Conservation (phyloP, 352 stramenopile species). For the Elongisporangium senticosum region DNA sequence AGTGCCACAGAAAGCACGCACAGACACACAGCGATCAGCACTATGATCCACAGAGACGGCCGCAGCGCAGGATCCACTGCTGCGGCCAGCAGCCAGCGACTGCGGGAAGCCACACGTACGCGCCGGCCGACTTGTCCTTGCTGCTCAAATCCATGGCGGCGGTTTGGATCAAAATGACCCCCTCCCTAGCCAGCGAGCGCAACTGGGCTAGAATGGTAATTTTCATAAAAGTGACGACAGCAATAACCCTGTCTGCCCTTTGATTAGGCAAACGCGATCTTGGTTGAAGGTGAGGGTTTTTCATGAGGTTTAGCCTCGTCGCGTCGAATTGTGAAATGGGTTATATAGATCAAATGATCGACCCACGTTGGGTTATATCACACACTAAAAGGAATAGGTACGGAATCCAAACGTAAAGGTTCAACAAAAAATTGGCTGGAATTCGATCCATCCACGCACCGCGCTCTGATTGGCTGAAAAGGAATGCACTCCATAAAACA, state of each 20-base stretch:
- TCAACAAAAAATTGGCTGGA: not conserved
- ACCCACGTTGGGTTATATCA: not conserved
- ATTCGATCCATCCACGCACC: slow-evolving; percentile 1
- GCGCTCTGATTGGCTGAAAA: slow-evolving; percentile 1
- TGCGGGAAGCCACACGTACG: slow-evolving; percentile 21
- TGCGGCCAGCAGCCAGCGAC: not conserved
- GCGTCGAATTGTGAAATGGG: not conserved
- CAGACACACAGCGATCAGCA: not conserved
- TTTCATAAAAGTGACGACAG: not conserved
- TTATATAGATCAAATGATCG: not conserved
- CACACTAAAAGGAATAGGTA: not conserved
- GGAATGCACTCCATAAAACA: not conserved
- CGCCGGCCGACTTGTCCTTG: slow-evolving; percentile 49
- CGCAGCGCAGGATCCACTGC: not conserved
- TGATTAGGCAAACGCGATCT: not conserved
- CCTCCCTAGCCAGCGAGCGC: not conserved
- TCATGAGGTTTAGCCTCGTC: not conserved
- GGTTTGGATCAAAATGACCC: not conserved
- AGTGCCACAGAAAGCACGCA: not conserved
- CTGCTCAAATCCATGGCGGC: slow-evolving; percentile 41
- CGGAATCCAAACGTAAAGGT: not conserved
- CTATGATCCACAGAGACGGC: not conserved
- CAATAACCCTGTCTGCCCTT: not conserved
- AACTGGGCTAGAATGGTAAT: not conserved
- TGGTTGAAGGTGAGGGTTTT: not conserved